These are phyloP conservation scores for Oryza glaberrima DNA, from an alignment of 176 grass and related monocot species.

Conservation along the genomic window DNA sequence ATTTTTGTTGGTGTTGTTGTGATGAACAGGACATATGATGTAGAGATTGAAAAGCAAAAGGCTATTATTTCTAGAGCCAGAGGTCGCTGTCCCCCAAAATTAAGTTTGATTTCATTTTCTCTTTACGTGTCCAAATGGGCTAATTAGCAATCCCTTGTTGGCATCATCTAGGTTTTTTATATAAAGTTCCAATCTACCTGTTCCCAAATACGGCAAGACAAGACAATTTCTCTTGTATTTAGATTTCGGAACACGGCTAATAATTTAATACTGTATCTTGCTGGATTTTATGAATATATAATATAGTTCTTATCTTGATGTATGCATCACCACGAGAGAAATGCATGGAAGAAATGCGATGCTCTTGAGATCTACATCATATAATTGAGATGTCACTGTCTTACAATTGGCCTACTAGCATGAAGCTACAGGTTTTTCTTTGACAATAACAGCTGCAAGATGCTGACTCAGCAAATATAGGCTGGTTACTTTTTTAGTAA, in stretches of 20 bases:
- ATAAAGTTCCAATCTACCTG: background rate
- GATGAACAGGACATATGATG: too few relatives aligned
- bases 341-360: background rate
- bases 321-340: background rate
- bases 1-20: background rate
- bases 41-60: too few relatives aligned
- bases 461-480: background rate
- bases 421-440: background rate
- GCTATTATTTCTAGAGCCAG: background rate
- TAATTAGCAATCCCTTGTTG: slow-evolving; percentile 12
- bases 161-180: background rate
- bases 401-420: background rate
- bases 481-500: too few relatives aligned
- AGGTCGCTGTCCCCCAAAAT: background rate
- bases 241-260: background rate
- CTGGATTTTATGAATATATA: background rate
- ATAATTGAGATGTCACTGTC: background rate
- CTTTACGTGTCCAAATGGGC: background rate
- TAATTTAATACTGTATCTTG: background rate
- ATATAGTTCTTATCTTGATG: background rate
- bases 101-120: background rate
- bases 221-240: background rate
- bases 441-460: slow-evolving; percentile 2
- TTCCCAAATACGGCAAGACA: background rate
- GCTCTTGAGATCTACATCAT: background rate